A percentile compares a stretch with the other conserved stretches of the same genome.
Evolutionary conservation across 352 stramenopile genomes (phyloP).

Genomic region (Phytophthora vignae): DNA sequence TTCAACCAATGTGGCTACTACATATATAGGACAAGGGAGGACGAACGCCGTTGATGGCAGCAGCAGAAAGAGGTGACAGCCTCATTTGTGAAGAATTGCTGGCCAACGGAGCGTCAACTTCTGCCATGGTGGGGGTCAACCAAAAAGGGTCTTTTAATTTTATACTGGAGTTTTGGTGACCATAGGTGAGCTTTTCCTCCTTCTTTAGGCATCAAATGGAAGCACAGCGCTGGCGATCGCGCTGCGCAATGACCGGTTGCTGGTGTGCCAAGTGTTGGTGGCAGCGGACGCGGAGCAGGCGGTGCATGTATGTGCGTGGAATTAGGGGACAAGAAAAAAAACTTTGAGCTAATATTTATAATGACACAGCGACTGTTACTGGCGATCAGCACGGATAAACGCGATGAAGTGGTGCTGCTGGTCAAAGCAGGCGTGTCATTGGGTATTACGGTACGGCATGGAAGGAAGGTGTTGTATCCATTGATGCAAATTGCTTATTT

Average conservation of each 20-base stretch:
- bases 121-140: constrained; percentile 17
- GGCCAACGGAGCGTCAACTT: constrained; percentile 34
- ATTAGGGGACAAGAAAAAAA: not conserved
- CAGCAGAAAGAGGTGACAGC: constrained; percentile 38
- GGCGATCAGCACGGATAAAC: constrained; percentile 31
- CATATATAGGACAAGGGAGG: constrained; percentile 36
- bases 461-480: not conserved
- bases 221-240: constrained; percentile 35
- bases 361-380: constrained; percentile 32
- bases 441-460: constrained; percentile 30
- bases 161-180: not conserved
- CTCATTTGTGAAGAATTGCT: constrained; percentile 48
- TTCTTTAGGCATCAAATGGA: constrained; percentile 25
- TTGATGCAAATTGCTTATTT: not conserved
- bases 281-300: constrained; percentile 36
- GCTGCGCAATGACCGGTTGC: constrained; percentile 20
- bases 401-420: constrained; percentile 45
- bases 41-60: constrained; percentile 43
- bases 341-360: not conserved
- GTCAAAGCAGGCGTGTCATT: constrained; percentile 42
- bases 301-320: constrained; percentile 26
- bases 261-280: constrained; percentile 46
- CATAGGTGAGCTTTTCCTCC: not conserved
- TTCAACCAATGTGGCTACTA: not conserved
- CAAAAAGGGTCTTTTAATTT: not conserved